Evolutionary conservation across 768 basidiomycete species (phyloP).

Genomic region (Candolleomyces eurysporus): DNA sequence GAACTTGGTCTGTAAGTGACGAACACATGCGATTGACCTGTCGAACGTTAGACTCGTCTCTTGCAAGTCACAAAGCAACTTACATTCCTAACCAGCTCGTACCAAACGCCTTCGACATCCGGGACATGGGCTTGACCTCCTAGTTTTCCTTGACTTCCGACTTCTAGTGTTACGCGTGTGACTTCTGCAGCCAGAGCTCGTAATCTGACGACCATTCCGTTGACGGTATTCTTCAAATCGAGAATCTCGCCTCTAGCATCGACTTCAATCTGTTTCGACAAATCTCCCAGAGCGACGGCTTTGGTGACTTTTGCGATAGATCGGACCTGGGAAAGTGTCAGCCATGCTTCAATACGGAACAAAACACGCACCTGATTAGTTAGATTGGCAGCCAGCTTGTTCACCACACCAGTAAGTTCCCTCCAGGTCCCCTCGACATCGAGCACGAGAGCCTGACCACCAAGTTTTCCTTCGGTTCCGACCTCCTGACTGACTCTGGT

Average conservation of each 20-base stretch:
- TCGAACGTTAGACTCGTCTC: no score
- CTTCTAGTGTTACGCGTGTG: conserved; percentile 80
- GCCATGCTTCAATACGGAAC: neutral
- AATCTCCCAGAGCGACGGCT: conserved; percentile 88
- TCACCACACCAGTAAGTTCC: conserved; percentile 79
- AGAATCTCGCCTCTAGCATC: conserved; percentile 89
- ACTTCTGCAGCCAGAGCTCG: conserved; percentile 79
- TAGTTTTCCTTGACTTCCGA: conserved; percentile 85
- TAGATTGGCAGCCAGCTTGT: conserved; percentile 76
- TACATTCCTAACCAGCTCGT: conserved; percentile 72
- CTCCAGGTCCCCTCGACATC: conserved; percentile 93
- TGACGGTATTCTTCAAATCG: conserved; percentile 69
- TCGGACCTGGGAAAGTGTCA: conserved; percentile 46
- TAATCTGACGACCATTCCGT: conserved; percentile 55
- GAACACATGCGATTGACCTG: conserved; percentile 73
- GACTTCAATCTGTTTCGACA: conserved; percentile 89
- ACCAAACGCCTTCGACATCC: conserved; percentile 92
- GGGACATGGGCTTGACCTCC: conserved; percentile 87
- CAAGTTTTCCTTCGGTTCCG: conserved; percentile 81
- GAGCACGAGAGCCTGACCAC: conserved; percentile 81
- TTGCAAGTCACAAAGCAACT: no score
- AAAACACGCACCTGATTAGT: conserved; percentile 54
- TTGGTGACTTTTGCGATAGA: conserved; percentile 92
- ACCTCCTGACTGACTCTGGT: conserved; percentile 85
- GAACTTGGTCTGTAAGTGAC: conserved; percentile 76